Conservation (phyloP, 2,329 filamentous ascomycete species). For the Trichoderma guizhouense region DNA sequence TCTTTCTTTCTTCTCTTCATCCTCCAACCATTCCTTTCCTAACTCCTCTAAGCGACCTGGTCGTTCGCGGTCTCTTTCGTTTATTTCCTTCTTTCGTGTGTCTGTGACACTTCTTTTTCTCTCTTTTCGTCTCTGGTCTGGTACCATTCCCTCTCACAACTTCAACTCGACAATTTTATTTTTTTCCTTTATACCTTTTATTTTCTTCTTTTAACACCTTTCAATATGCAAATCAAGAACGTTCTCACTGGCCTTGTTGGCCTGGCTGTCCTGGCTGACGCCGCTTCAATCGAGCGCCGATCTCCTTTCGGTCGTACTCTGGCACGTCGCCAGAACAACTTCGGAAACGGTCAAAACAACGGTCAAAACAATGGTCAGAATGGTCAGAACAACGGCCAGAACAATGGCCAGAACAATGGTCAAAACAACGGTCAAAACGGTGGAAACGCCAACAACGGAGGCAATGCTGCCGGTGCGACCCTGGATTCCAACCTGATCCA, state of each 20-base stretch:
- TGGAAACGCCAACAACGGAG: slow-evolving; percentile 22
- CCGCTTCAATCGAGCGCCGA: slow-evolving; percentile 38
- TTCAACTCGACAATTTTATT: slow-evolving; percentile 32
- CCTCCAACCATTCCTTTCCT: slow-evolving; percentile 32
- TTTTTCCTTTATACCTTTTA: neutral
- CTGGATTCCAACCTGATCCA: slow-evolving; percentile 46
- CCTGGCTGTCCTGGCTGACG: slow-evolving; percentile 44
- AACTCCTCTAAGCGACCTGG: slow-evolving; percentile 22
- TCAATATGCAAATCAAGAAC: slow-evolving; percentile 53
- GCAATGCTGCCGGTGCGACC: slow-evolving; percentile 30
- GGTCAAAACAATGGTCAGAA: neutral
- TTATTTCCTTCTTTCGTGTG: slow-evolving; percentile 33
- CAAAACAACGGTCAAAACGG: neutral
- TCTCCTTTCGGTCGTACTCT: slow-evolving; percentile 38
- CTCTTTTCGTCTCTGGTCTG: slow-evolving; percentile 42
- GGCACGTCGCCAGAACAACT: slow-evolving; percentile 33
- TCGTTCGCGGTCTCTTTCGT: slow-evolving; percentile 18
- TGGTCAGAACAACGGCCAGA: slow-evolving; percentile 23
- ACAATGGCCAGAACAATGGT: slow-evolving; percentile 25
- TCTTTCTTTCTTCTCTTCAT: slow-evolving; percentile 33
- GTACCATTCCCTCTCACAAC: slow-evolving; percentile 32
- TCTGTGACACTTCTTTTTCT: slow-evolving; percentile 47
- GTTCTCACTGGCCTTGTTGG: slow-evolving; percentile 47
- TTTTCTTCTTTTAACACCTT: slow-evolving; percentile 10
- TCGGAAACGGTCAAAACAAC: slow-evolving; percentile 17